Percentiles rank a stretch among this genome's conserved stretches.
These are phyloP conservation scores for Coniochaeta hoffmannii DNA, from an alignment of 2,329 filamentous ascomycete genomes.

Conservation along the genomic window DNA sequence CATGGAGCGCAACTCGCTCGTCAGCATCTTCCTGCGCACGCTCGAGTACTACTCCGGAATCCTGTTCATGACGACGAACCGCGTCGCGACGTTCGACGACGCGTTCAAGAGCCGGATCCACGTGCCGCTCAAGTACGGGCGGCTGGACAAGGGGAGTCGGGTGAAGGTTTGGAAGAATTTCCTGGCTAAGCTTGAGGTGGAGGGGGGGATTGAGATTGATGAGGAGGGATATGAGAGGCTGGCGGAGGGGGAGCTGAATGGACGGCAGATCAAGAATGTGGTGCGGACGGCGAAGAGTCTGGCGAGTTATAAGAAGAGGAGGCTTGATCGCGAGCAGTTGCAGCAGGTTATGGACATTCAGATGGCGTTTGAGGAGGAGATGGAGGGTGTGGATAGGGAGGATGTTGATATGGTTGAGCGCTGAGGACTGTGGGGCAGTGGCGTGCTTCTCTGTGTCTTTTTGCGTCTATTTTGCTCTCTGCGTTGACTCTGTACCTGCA, in stretches of 20 bases:
- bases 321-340: conserved; percentile 19
- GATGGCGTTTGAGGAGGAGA: conserved; percentile 22
- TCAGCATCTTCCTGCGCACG: conserved; percentile 23
- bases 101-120: conserved; percentile 31
- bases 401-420: conserved; percentile 8
- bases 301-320: conserved; percentile 21
- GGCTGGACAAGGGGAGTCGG: conserved; percentile 5
- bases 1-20: conserved; percentile 6
- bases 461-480: not conserved
- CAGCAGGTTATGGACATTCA: conserved; percentile 22
- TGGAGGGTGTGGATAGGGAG: conserved; percentile 5
- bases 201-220: conserved; percentile 15
- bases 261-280: conserved; percentile 21
- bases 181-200: conserved; percentile 6
- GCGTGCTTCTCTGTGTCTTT: not conserved
- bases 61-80: conserved; percentile 34
- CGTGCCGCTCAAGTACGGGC: conserved; percentile 24
- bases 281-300: conserved; percentile 21
- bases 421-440: not conserved
- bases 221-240: conserved; percentile 13
- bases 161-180: conserved; percentile 14
- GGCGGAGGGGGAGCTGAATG: conserved; percentile 16
- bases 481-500: too few relatives aligned
- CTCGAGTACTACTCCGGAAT: conserved; percentile 30
- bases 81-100: conserved; percentile 31